Percentiles rank a stretch among this genome's conserved stretches.
Evolutionary conservation across 1,139 yeast genomes (phyloP).

Genomic region (Candida pseudoviswanathii): DNA sequence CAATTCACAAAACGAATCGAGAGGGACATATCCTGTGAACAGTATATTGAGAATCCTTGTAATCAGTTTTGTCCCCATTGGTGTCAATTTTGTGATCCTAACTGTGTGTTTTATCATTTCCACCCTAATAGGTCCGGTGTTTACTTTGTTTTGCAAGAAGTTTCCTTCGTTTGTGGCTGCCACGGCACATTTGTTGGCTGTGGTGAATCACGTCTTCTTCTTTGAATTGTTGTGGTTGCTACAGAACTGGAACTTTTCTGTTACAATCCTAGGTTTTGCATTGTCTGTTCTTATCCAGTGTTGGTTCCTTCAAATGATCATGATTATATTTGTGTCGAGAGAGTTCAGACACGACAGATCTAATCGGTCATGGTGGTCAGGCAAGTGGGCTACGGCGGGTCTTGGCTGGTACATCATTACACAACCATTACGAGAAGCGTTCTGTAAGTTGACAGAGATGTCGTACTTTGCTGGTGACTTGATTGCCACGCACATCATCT

Average conservation of each 20-base stretch:
- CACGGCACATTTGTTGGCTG: conserved; percentile 44
- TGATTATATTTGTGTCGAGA: conserved; percentile 43
- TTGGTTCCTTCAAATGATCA: conserved; percentile 42
- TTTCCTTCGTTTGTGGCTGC: conserved; percentile 50
- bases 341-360: conserved; percentile 54
- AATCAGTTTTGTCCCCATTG: conserved; percentile 51
- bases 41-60: conserved; percentile 42
- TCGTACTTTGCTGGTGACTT: conserved; percentile 58
- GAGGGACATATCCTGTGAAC: conserved; percentile 29
- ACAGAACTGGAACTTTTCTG: conserved; percentile 55
- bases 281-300: conserved; percentile 45
- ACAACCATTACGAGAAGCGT: conserved; percentile 56
- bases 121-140: conserved; percentile 46
- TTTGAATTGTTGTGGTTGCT: conserved; percentile 54
- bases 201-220: conserved; percentile 43
- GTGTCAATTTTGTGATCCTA: conserved; percentile 41
- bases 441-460: conserved; percentile 57
- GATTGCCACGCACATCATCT: conserved; percentile 51
- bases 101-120: conserved; percentile 44
- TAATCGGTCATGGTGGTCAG: conserved; percentile 70
- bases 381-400: conserved; percentile 59
- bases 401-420: conserved; percentile 52
- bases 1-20: conserved; percentile 45
- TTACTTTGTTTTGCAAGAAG: conserved; percentile 32
- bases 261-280: conserved; percentile 51